These are phyloP conservation scores for Alternaria arbusti DNA, from an alignment of 2,329 filamentous ascomycete species.

Conservation along the genomic window DNA sequence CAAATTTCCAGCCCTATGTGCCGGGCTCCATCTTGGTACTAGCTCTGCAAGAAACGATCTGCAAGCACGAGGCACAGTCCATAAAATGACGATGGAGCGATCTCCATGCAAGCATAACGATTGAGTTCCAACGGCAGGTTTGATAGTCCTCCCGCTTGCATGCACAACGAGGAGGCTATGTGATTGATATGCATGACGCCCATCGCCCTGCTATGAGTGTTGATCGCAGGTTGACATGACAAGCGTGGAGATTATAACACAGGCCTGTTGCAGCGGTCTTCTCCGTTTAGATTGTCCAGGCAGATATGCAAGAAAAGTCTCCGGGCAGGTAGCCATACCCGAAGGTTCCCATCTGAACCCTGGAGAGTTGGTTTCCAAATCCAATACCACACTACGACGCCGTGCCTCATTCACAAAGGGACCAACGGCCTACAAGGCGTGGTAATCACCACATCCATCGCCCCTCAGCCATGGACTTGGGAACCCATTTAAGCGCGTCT, in stretches of 20 bases:
- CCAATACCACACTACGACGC: neutral
- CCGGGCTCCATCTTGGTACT: neutral
- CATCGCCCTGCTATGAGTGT: neutral
- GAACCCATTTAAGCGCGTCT: neutral
- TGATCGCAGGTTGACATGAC: neutral
- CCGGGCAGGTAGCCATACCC: neutral
- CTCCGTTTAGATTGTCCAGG: neutral
- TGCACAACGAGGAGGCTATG: neutral
- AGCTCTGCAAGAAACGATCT: neutral
- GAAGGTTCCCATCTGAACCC: neutral
- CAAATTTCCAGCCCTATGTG: neutral
- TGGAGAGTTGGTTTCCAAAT: neutral
- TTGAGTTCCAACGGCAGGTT: neutral
- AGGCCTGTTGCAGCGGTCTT: neutral
- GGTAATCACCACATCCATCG: neutral
- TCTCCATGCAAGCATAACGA: neutral
- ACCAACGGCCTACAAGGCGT: neutral
- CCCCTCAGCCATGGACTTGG: neutral
- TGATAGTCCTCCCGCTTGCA: neutral
- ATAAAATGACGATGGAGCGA: neutral
- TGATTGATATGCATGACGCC: neutral
- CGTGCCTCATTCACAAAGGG: neutral
- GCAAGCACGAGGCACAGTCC: neutral
- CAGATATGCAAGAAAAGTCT: neutral
- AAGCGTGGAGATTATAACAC: neutral